Base-by-base conservation (phyloP, 495 filamentous ascomycete genomes). In the Entonaema liquescens region DNA sequence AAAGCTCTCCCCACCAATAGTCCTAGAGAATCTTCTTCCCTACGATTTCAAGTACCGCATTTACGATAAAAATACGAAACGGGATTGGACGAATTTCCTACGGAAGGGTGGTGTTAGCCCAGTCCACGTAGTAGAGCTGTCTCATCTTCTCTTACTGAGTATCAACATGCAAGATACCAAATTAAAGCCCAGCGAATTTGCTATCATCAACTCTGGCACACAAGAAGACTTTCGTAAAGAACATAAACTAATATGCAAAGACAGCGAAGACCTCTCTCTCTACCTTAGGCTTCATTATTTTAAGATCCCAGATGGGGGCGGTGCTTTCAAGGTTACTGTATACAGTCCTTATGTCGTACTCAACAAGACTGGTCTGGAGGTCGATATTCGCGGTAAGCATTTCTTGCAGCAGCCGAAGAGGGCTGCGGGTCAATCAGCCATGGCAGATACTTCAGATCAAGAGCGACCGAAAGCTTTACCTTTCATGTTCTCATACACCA, bases 21-120 rank as follows among this genome's bases (percentile, higher is more conserved):
- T 97, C 71, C 84, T 99, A 12, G 94, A 99, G 76, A 99, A 99
- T 74, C 83, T 99, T 26, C 84, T 99, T 26, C 95, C 95, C 0
- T 98, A 91, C 74, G 96, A 98, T 80, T 99, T 99, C 90, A 98
- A 98, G 78, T 98, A 98, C 77, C 88, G 94, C 59, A 98, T 99
- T 23, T 98, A 98, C 75, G 95, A 99, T 81, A 97, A 94, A 83
- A 95, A 96, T 78, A 98, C 93, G 0, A 94, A 92, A 82, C 95
- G 96, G 77, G 95, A 99, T 78, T 99, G 96, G 95, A 95, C 94
- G 0, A 99, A 99, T 76, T 99, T 99, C 83, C 79, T 99, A 21
- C 87, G 95, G 58, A 98, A 97, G 79, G 95, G 95, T 9, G 95
- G 95, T 21, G 90, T 97, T 52, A 98, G 95, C 77, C 95, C 95